These are phyloP conservation scores for Microcyclospora pomicola DNA, from an alignment of 2,329 filamentous ascomycete species.

Conservation along the genomic window DNA sequence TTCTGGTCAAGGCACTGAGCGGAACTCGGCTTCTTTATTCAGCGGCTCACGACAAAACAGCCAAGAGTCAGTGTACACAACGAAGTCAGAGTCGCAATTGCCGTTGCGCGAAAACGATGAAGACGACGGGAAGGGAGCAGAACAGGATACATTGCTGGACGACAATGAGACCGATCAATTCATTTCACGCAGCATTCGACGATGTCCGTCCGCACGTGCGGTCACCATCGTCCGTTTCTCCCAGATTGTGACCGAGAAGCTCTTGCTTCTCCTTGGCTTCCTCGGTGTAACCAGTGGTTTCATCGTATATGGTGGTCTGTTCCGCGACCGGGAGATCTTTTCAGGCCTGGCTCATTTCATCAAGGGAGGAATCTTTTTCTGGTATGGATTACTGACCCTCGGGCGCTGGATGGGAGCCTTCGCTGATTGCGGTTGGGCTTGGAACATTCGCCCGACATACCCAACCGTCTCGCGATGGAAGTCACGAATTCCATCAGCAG, in stretches of 20 bases:
- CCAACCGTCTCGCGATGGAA: constrained; percentile 49
- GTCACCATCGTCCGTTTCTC: constrained; percentile 45
- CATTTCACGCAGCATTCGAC: constrained; percentile 11
- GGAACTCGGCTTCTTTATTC: constrained; percentile 13
- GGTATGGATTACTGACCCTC: constrained; percentile 75
- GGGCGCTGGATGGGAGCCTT: constrained; percentile 86
- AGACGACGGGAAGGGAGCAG: constrained; percentile 8
- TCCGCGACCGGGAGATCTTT: constrained; percentile 48
- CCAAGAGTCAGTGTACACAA: constrained; percentile 15
- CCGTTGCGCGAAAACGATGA: constrained; percentile 8
- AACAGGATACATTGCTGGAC: constrained; percentile 32
- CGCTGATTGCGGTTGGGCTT: constrained; percentile 83
- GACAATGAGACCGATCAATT: constrained; percentile 14
- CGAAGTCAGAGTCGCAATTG: constrained; percentile 8
- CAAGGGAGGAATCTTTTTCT: constrained; percentile 91
- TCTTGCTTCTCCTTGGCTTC: constrained; percentile 67
- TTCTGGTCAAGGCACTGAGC: constrained; percentile 19
- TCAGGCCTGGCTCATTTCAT: constrained; percentile 84
- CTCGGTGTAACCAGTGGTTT: constrained; percentile 57
- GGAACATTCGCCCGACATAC: constrained; percentile 64
- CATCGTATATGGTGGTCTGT: constrained; percentile 68
- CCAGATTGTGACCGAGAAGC: constrained; percentile 59
- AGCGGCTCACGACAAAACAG: constrained; percentile 19
- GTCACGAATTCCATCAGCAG: constrained; percentile 53
- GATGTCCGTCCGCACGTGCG: constrained; percentile 32